Percentiles rank a stretch among this genome's conserved stretches.
Conservation (phyloP, 352 stramenopile genomes). For the Thalassiosira tumida region DNA sequence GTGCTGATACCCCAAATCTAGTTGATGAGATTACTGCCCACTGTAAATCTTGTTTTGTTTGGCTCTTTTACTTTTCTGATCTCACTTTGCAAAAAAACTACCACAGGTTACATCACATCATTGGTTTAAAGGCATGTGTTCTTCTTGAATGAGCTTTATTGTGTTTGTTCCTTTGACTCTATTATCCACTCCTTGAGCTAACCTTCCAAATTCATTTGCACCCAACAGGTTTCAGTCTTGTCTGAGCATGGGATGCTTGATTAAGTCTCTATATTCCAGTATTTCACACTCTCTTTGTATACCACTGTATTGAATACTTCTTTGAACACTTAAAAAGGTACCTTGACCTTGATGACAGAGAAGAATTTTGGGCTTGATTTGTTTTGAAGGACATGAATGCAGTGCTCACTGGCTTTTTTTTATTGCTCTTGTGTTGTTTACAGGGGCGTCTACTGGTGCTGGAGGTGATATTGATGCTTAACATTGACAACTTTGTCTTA, state of each 20-base stretch:
- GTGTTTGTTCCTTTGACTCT: slow-evolving; percentile 20
- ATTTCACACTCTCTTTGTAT: slow-evolving; percentile 15
- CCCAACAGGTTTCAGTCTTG: not conserved
- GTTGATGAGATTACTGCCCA: slow-evolving; percentile 2
- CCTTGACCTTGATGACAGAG: not conserved
- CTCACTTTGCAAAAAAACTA: slow-evolving; percentile 26
- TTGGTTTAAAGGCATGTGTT: not conserved
- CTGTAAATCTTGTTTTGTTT: slow-evolving; percentile 20
- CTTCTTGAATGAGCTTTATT: slow-evolving; percentile 13
- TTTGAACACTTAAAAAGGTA: not conserved
- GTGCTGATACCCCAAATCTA: slow-evolving; percentile 36
- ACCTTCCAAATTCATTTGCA: slow-evolving; percentile 25
- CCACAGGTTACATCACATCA: not conserved
- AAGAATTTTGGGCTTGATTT: not conserved
- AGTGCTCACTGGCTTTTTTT: not conserved
- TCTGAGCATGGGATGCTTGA: not conserved
- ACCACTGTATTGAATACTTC: not conserved
- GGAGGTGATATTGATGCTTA: too few relatives aligned
- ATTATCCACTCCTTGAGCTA: slow-evolving; percentile 7
- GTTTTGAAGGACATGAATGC: not conserved
- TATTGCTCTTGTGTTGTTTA: too few relatives aligned
- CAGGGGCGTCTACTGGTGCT: too few relatives aligned
- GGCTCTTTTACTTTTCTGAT: slow-evolving; percentile 9
- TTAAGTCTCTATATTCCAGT: not conserved
- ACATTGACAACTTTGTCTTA: too few relatives aligned